Base-by-base conservation (phyloP, 208 protist species). In the Crithidia thermophila region DNA sequence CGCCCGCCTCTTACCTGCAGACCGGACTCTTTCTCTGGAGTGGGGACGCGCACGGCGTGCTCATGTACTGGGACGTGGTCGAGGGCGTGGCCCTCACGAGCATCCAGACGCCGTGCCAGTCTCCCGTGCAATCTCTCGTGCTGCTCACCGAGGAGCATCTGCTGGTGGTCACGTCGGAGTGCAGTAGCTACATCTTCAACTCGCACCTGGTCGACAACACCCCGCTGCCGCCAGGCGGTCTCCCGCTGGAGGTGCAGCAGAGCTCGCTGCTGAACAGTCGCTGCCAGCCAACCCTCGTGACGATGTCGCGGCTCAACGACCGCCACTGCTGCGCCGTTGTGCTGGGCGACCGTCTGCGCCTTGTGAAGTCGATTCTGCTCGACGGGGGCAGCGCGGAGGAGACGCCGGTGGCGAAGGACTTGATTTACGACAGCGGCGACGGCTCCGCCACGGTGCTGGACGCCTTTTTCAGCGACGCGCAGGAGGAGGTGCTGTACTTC, bases 21-120 rank as follows among this genome's bases (percentile, higher is more conserved):
- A 80, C 87, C 42, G 78, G 80, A 13, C 59, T 88, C 28, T 87
- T 90, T 52, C 70, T 94, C 28, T 73, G 83, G 46, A 91, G 76
- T 46, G 89, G 82, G 11, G 82, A 91, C 67, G 37, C 46, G 27
- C 31, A 23, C 6, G 89, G 89, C 7, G 55, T 66, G 13, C 23
- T 94, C n/a, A 67, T 82, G 51, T 78, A 89, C 46, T 94, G 89
- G 89, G 85, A 94, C 59, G 89, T 92, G 16, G 70, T 74, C 16
- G 84, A 88, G 47, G 89, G 84, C 14, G 67, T 89, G 4, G 57
- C 83, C 33, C 61, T 91, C 16, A 85, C 75, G 37, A 81, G 60
- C 10, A 55, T 94, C 30, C 47, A 79, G 47, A 73, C 84, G 2
- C 78, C 84, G 20, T 84, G 80, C 30, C 47, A 59, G 8, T 65